Conservation (phyloP, 768 basidiomycete species). For the Macrolepiota dolichaula region DNA sequence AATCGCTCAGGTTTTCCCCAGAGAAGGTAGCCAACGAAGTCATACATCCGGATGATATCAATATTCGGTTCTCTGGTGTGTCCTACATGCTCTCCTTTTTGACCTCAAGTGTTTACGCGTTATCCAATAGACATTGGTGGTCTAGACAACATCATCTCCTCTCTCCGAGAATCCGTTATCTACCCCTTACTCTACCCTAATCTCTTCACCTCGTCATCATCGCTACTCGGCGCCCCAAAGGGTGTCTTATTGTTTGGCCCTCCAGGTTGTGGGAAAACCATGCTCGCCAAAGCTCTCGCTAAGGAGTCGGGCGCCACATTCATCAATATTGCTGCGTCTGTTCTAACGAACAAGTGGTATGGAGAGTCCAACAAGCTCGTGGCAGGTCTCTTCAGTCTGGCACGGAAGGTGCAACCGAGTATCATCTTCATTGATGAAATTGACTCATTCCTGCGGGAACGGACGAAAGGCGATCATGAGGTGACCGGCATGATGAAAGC, state of each 20-base stretch:
- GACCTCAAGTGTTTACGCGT: constrained; percentile 15
- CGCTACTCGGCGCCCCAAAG: constrained; percentile 87
- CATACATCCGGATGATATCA: constrained; percentile 88
- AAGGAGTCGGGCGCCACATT: constrained; percentile 98
- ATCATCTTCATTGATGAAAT: constrained; percentile 99
- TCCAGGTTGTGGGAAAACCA: constrained; percentile 98
- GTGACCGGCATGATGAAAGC: constrained; percentile 99
- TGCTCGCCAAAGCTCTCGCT: constrained; percentile 98
- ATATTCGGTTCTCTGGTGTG: constrained; percentile 69
- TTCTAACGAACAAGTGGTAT: constrained; percentile 48
- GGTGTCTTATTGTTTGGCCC: constrained; percentile 95
- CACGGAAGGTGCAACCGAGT: constrained; percentile 87
- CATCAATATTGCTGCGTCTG: constrained; percentile 57
- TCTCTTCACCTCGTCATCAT: constrained; percentile 78
- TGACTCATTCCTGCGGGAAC: constrained; percentile 89
- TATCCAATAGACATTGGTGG: constrained; percentile 75
- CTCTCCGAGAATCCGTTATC: constrained; percentile 92
- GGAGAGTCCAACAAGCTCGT: constrained; percentile 85
- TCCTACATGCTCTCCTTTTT: neutral
- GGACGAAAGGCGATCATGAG: constrained; percentile 89
- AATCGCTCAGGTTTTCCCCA: constrained; percentile 22
- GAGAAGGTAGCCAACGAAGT: constrained; percentile 90
- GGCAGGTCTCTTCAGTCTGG: constrained; percentile 89
- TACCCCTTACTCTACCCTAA: constrained; percentile 90
- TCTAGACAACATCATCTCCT: constrained; percentile 84